These are phyloP conservation scores for Cordyceps farinosa DNA, from an alignment of 2,329 filamentous ascomycete genomes.

Conservation along the genomic window DNA sequence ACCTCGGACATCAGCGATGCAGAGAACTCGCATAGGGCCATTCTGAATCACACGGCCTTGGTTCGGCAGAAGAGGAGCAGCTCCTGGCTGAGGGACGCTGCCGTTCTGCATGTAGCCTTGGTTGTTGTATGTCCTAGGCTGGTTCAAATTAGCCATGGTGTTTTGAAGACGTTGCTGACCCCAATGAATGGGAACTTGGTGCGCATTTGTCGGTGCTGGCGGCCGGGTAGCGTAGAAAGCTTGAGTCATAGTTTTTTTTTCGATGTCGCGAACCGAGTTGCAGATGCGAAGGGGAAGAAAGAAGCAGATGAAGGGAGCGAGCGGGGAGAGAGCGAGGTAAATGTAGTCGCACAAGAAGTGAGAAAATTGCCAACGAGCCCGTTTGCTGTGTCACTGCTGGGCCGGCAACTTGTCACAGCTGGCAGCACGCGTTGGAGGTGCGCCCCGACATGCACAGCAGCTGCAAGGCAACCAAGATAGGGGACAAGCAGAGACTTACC, in stretches of 20 bases:
- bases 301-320: background rate
- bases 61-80: conserved; percentile 63
- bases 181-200: conserved; percentile 2
- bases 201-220: background rate
- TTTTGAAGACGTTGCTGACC: conserved; percentile 6
- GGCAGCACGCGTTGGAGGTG: conserved; percentile 13
- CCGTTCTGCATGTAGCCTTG: conserved; percentile 62
- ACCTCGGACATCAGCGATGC: conserved; percentile 72
- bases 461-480: conserved; percentile 18
- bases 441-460: conserved; percentile 11
- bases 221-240: background rate
- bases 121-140: conserved; percentile 45
- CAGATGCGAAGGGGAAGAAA: background rate
- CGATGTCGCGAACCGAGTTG: conserved; percentile 2
- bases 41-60: conserved; percentile 64
- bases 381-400: conserved; percentile 16
- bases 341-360: conserved; percentile 1
- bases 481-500: conserved; percentile 32
- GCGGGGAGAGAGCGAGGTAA: background rate
- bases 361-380: conserved; percentile 8
- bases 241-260: conserved; percentile 11
- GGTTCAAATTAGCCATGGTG: conserved; percentile 25
- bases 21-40: conserved; percentile 63
- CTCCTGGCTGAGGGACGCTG: conserved; percentile 53
- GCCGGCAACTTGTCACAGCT: conserved; percentile 16